These are phyloP conservation scores for Pleodorina starrii DNA, from an alignment of 139 green algal species.

Conservation along the genomic window DNA sequence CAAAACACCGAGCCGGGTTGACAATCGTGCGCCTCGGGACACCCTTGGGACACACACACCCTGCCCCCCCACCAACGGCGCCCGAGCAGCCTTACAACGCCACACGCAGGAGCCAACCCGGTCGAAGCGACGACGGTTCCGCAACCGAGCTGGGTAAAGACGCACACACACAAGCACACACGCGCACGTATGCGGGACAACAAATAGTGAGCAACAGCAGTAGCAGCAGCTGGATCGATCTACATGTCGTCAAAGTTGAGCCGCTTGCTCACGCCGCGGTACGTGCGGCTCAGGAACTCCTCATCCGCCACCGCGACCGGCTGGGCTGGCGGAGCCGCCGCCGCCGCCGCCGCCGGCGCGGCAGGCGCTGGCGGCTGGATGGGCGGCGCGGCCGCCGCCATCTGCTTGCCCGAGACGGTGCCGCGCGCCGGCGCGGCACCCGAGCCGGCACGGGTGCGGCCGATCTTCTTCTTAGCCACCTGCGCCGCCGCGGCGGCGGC, in stretches of 20 bases:
- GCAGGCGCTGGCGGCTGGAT: background rate
- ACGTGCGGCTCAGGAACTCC: slow-evolving; percentile 30
- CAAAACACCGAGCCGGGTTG: too few species aligned
- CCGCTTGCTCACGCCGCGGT: slow-evolving; percentile 33
- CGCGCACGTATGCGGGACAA: too few species aligned
- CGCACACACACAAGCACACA: too few species aligned
- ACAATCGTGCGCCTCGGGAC: too few species aligned
- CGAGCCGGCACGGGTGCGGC: background rate
- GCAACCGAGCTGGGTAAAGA: too few species aligned
- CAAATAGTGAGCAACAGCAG: too few species aligned
- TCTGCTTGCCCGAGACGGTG: background rate
- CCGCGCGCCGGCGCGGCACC: background rate
- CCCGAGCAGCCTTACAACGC: too few species aligned
- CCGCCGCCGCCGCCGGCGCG: background rate
- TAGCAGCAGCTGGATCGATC: too few species aligned
- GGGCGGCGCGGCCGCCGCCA: background rate
- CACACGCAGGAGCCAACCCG: too few species aligned
- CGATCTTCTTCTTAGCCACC: background rate
- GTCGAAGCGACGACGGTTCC: too few species aligned
- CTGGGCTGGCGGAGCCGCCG: background rate
- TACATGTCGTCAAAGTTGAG: slow-evolving; percentile 47
- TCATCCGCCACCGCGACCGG: slow-evolving; percentile 6
- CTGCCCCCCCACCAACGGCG: too few species aligned
- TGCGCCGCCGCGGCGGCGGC: background rate
- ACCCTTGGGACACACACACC: too few species aligned